phyloP scores from a whole-genome alignment of 2,329 filamentous ascomycete genomes.

The Hyphodiscus sp. region DNA sequence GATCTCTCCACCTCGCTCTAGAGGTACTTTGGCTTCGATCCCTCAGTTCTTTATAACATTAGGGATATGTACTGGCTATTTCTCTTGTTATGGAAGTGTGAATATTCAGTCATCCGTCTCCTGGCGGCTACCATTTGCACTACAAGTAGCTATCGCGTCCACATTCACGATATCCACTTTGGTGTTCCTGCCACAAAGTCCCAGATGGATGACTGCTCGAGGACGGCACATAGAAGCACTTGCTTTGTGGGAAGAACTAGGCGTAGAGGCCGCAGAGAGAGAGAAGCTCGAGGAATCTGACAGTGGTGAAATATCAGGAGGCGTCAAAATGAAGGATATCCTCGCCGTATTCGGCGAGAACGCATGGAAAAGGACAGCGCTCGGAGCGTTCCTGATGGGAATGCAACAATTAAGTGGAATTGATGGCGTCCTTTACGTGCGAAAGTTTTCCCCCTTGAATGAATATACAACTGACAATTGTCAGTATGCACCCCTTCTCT shows the following conservation, averaged over 20 bases:
- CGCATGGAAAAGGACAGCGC: constrained; percentile 40
- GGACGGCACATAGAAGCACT: constrained; percentile 41
- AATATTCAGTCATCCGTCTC: constrained; percentile 40
- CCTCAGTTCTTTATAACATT: constrained; percentile 46
- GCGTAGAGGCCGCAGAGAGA: constrained; percentile 19
- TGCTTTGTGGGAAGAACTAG: constrained; percentile 29
- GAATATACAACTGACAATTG: not conserved
- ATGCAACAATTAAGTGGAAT: constrained; percentile 57
- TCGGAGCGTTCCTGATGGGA: constrained; percentile 51
- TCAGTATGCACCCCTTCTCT: constrained; percentile 54
- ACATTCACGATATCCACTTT: constrained; percentile 33
- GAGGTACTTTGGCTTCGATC: constrained; percentile 45
- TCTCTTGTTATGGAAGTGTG: constrained; percentile 51
- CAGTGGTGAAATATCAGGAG: constrained; percentile 3
- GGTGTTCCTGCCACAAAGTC: constrained; percentile 46
- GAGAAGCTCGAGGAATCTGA: constrained; percentile 19
- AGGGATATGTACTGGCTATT: constrained; percentile 50
- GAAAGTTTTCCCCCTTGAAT: constrained; percentile 21
- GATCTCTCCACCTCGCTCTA: constrained; percentile 44
- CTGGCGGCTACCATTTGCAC: constrained; percentile 50
- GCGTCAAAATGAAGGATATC: constrained; percentile 17
- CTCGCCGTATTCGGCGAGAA: constrained; percentile 32
- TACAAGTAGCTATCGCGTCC: constrained; percentile 38
- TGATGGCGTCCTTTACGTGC: constrained; percentile 54
- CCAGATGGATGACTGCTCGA: constrained; percentile 48